A percentile compares a stretch with the other conserved stretches of the same genome.
Conservation (phyloP, 805 yeast species). For the Saccharomyces jurei region DNA sequence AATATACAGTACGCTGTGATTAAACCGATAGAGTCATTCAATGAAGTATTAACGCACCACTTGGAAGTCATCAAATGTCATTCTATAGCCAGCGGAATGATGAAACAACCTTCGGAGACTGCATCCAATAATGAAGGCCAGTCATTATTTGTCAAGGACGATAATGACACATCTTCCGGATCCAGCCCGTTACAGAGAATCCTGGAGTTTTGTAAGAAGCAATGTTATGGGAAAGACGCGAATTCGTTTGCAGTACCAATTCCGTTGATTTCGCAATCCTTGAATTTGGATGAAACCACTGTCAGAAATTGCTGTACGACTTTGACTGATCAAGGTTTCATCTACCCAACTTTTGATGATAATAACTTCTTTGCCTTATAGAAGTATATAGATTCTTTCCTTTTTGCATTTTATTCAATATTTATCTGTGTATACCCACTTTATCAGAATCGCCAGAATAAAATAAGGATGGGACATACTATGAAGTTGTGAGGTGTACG, state of each 20-base stretch:
- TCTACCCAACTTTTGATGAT: slow-evolving; percentile 66
- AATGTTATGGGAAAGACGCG: slow-evolving; percentile 42
- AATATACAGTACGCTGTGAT: slow-evolving; percentile 58
- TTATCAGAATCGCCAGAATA: too few relatives aligned
- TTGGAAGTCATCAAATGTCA: slow-evolving; percentile 54
- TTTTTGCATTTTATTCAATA: neutral
- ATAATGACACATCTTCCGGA: slow-evolving; percentile 28
- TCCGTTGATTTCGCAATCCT: slow-evolving; percentile 48
- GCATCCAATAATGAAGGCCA: slow-evolving; percentile 19
- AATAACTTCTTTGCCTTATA: slow-evolving; percentile 46
- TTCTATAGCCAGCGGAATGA: slow-evolving; percentile 46
- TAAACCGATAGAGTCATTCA: slow-evolving; percentile 50
- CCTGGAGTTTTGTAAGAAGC: slow-evolving; percentile 42
- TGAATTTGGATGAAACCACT: slow-evolving; percentile 42
- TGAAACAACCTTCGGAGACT: slow-evolving; percentile 11
- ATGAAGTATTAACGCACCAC: slow-evolving; percentile 61
- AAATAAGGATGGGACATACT: neutral
- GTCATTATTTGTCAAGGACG: slow-evolving; percentile 38
- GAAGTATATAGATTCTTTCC: neutral
- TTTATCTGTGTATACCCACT: neutral
- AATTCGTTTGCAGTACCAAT: slow-evolving; percentile 63
- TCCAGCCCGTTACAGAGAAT: slow-evolving; percentile 37
- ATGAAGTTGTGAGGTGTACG: neutral
- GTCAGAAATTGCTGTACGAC: slow-evolving; percentile 43
- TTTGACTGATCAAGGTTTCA: slow-evolving; percentile 58